phyloP scores from a whole-genome alignment of 164 flowering plant genomes.

The Annona cherimola region DNA sequence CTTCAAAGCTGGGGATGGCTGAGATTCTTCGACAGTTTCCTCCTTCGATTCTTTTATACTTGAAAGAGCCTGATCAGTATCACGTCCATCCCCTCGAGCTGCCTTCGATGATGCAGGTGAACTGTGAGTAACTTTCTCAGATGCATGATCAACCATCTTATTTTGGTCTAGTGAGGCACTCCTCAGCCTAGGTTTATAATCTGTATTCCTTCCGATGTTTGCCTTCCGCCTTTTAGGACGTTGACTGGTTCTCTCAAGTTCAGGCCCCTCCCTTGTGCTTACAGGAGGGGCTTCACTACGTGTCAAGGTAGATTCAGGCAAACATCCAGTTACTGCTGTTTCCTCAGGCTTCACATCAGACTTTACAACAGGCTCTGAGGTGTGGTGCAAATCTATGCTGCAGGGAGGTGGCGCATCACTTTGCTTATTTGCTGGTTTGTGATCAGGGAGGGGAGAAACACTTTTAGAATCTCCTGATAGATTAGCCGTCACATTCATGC shows the following conservation, averaged over 20 bases:
- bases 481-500: not conserved
- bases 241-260: constrained; percentile 10
- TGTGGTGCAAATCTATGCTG: constrained; percentile 21
- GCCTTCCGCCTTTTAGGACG: constrained; percentile 6
- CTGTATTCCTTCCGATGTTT: constrained; percentile 6
- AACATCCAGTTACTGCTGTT: constrained; percentile 1
- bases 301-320: not conserved
- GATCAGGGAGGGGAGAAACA: constrained; percentile 11
- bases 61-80: constrained; percentile 4
- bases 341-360: constrained; percentile 19
- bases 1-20: constrained; percentile 14
- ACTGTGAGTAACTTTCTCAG: constrained; percentile 5
- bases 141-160: constrained; percentile 10
- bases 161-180: constrained; percentile 6
- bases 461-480: constrained; percentile 15
- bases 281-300: constrained; percentile 1
- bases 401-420: constrained; percentile 20
- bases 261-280: constrained; percentile 9
- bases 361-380: constrained; percentile 22
- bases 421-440: constrained; percentile 19
- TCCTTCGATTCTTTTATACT: constrained; percentile 10
- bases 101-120: constrained; percentile 1
- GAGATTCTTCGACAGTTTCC: constrained; percentile 22
- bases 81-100: constrained; percentile 10
- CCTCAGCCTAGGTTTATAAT: not conserved